Conservation (phyloP, 441 rosid genomes). For the Cnidoscolus chayamansa region DNA sequence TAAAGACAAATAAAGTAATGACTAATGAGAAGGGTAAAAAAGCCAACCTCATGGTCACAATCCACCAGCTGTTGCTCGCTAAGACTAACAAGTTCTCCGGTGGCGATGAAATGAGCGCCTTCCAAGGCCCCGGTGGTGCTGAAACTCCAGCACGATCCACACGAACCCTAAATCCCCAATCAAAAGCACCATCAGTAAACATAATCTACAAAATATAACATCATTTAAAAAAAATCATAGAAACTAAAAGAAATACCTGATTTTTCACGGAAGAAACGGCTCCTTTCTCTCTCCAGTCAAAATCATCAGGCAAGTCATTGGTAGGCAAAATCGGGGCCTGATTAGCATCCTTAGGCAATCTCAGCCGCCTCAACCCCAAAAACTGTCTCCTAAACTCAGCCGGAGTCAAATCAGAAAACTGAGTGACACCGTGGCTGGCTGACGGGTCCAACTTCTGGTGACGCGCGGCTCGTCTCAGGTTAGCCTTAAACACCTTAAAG, state of each 20-base stretch:
- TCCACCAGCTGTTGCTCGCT: constrained; percentile 99
- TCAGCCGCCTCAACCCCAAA: constrained; percentile 56
- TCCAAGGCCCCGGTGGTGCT: constrained; percentile 93
- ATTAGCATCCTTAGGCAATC: constrained; percentile 70
- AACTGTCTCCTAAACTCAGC: constrained; percentile 56
- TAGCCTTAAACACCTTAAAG: constrained; percentile 52
- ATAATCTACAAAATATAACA: neutral
- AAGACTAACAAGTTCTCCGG: constrained; percentile 84
- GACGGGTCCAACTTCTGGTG: constrained; percentile 79
- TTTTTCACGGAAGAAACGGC: constrained; percentile 78
- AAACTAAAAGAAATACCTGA: constrained; percentile 46
- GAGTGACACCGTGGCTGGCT: constrained; percentile 87
- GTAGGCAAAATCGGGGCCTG: constrained; percentile 88
- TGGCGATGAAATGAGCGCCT: constrained; percentile 80
- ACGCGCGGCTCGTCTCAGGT: constrained; percentile 65
- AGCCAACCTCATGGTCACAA: constrained; percentile 91
- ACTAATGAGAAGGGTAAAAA: neutral
- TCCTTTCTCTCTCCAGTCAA: constrained; percentile 96
- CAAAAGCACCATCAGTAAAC: constrained; percentile 9
- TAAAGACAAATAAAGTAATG: neutral
- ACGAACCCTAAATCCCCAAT: constrained; percentile 58
- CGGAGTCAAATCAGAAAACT: constrained; percentile 88
- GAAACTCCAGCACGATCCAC: constrained; percentile 98
- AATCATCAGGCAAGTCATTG: constrained; percentile 63
- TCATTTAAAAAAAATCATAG: neutral